These are phyloP conservation scores for Nothophoma quercina DNA, from an alignment of 2,329 filamentous ascomycete genomes.

Conservation along the genomic window DNA sequence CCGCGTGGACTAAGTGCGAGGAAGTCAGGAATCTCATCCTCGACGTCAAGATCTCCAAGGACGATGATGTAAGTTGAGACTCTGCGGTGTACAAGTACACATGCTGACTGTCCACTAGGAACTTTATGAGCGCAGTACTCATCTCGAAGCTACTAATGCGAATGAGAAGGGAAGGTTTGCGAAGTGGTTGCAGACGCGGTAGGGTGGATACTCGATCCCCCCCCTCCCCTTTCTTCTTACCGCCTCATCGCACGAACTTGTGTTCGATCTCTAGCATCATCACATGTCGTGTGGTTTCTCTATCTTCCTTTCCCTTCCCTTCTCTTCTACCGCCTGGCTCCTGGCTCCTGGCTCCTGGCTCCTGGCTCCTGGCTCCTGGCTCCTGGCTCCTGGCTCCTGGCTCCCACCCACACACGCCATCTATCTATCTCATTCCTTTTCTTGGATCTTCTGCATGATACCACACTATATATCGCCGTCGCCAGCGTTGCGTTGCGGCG, in stretches of 20 bases:
- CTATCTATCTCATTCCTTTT: not conserved
- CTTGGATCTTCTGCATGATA: slow-evolving; percentile 4
- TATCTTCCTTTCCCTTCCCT: too few species aligned
- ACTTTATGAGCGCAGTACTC: slow-evolving; percentile 65
- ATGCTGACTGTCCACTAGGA: slow-evolving; percentile 54
- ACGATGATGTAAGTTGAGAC: slow-evolving; percentile 85
- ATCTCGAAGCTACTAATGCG: slow-evolving; percentile 59
- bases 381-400: not conserved
- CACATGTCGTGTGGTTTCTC: too few species aligned
- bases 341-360: too few species aligned
- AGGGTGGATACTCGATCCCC: too few species aligned
- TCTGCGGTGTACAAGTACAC: not conserved
- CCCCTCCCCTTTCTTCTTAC: too few species aligned
- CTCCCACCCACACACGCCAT: too few species aligned
- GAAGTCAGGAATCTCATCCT: slow-evolving; percentile 77
- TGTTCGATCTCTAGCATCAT: too few species aligned
- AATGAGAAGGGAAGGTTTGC: slow-evolving; percentile 53
- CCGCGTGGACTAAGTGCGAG: slow-evolving; percentile 73
- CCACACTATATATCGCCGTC: slow-evolving; percentile 1
- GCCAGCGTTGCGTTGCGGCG: slow-evolving; percentile 4
- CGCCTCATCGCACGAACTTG: too few species aligned
- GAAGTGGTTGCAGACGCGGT: slow-evolving; percentile 57
- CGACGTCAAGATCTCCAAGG: slow-evolving; percentile 80
- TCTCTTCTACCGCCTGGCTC: too few species aligned
- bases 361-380: too few species aligned